Evolutionary conservation across 2,329 filamentous ascomycete species (phyloP).

Genomic region (Aspergillus fischeri): DNA sequence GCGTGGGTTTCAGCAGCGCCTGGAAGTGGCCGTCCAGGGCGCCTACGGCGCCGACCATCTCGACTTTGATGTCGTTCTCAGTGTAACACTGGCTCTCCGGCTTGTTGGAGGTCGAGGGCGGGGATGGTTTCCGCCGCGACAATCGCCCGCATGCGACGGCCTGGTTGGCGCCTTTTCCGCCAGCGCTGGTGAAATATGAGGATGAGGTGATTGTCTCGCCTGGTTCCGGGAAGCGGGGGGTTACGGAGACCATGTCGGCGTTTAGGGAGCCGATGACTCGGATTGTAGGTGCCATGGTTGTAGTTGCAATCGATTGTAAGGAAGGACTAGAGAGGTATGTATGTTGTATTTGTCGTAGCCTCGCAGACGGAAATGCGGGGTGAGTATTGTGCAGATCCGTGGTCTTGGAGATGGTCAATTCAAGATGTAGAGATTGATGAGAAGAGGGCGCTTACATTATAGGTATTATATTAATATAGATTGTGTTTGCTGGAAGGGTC

Average conservation of each 20-base stretch:
- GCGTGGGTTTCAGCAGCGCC: conserved; percentile 53
- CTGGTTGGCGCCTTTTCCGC: conserved; percentile 95
- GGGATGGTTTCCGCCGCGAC: conserved; percentile 52
- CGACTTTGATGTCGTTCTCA: conserved; percentile 44
- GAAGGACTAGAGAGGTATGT: too few relatives aligned
- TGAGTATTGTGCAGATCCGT: not conserved
- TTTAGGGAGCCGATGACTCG: conserved; percentile 90
- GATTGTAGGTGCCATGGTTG: conserved; percentile 52
- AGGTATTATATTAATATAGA: not conserved
- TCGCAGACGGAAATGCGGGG: not conserved
- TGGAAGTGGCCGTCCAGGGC: conserved; percentile 59
- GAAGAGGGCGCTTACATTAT: not conserved
- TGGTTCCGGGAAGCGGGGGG: conserved; percentile 72
- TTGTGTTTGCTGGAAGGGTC: not conserved
- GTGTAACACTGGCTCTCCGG: conserved; percentile 7
- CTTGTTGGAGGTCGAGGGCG: not conserved
- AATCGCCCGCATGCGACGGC: conserved; percentile 83
- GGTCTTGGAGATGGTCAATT: not conserved
- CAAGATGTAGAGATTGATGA: not conserved
- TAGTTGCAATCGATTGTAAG: not conserved
- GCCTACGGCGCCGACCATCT: conserved; percentile 73
- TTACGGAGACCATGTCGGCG: conserved; percentile 86
- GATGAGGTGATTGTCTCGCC: conserved; percentile 84
- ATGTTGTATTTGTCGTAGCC: not conserved
- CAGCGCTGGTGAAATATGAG: conserved; percentile 74